Percentiles rank a stretch among this genome's conserved stretches.
phyloP scores from a whole-genome alignment of 179 eudicot species.

The Beta corolliflora region DNA sequence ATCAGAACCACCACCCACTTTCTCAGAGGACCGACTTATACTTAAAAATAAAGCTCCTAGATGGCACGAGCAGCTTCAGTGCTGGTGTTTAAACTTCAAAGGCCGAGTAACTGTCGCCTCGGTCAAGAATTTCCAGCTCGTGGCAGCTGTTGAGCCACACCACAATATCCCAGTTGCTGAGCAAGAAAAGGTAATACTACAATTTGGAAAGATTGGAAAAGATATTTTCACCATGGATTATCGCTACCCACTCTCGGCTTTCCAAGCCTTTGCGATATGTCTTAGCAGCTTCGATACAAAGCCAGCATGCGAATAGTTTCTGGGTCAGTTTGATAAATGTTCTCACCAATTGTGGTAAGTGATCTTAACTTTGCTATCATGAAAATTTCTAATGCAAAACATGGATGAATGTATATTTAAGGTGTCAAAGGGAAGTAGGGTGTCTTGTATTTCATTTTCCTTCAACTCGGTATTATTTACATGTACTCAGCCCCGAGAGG shows the following conservation, averaged over 20 bases:
- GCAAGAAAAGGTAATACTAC: constrained; percentile 81
- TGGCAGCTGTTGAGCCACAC: constrained; percentile 75
- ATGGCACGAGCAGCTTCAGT: constrained; percentile 94
- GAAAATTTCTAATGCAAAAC: constrained; percentile 20
- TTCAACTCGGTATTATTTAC: constrained; percentile 8
- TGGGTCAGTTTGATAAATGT: neutral
- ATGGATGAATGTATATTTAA: constrained; percentile 28
- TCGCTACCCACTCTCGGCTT: constrained; percentile 84
- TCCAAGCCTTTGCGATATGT: constrained; percentile 94
- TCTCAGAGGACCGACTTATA: constrained; percentile 46
- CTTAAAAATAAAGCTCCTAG: constrained; percentile 88
- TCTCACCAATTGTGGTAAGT: neutral
- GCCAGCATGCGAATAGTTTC: constrained; percentile 79
- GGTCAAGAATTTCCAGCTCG: constrained; percentile 94
- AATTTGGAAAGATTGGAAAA: constrained; percentile 91
- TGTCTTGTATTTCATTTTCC: constrained; percentile 6
- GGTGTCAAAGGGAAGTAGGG: constrained; percentile 12
- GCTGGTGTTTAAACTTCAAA: constrained; percentile 91
- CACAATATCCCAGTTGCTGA: constrained; percentile 68
- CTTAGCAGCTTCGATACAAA: constrained; percentile 95
- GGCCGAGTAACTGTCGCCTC: constrained; percentile 95
- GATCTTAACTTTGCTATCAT: constrained; percentile 9
- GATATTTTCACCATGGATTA: constrained; percentile 97
- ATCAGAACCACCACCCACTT: constrained; percentile 21
- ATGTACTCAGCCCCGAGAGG: neutral